Evolutionary conservation across 805 yeast genomes (phyloP), one percentile per base, ranked within the genome.

Genomic region (Kodamaea neixiangensis): DNA sequence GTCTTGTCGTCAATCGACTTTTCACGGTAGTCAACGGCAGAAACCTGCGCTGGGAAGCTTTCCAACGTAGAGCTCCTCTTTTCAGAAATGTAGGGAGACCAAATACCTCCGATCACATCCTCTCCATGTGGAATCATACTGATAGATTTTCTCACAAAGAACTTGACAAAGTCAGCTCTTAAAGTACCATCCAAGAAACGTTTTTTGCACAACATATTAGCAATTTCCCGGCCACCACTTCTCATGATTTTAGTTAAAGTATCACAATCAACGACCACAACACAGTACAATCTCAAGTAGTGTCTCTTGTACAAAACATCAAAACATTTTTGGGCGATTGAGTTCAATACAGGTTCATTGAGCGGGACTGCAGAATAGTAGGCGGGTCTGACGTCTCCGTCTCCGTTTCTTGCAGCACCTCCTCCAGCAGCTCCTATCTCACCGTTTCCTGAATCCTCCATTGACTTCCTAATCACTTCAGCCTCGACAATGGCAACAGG

Each of bases 181-280:
- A 94, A 70, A n/a, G 79, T 75, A 1, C 98, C 98, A 56, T 83
- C 87, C 39, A 84, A 74, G 63, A 91, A 91, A 57, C 82, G 79
- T 56, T 85, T 81, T 61, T 85, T 89, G 68, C 88, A 90, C 60
- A 84, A 78, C 87, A 84, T 89, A 58, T 92, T 94, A 0, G 98
- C 98, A 55, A 94, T 87, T 59, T 94, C 98, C 17, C 89, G 76
- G 7, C 97, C 86, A 18, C 97, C 97, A 66, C 89, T 83, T 58
- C 94, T 75, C 61, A 83, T 75, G 29, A 96, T 86, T 62, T 96
- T 81, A 3, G 99, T 97, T 20, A 94, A 72, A 0, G 91, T 77
- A 51, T 89, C 89, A 19, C 88, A 86, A 20, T 89, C 86, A 1
- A 93, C 86, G 2, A 92, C 85, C 54, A 90, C 62, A 2, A 92